Evolutionary conservation across 768 basidiomycete species (phyloP).

Genomic region (Cyclocybe aegerita): DNA sequence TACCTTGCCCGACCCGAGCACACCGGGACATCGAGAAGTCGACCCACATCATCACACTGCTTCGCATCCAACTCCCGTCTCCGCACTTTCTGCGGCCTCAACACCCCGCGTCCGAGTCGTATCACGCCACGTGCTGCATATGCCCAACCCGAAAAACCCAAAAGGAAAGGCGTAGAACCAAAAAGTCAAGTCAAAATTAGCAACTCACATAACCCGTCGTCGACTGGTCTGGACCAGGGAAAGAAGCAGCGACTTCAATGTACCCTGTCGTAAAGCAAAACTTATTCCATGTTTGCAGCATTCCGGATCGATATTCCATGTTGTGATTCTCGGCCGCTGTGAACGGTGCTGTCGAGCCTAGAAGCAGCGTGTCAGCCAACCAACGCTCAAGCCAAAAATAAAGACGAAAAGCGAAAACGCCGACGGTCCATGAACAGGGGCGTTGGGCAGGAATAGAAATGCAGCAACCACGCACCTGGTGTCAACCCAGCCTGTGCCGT

Average conservation of each 20-base stretch:
- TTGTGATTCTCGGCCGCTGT: slow-evolving; percentile 50
- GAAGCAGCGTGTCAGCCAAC: not conserved
- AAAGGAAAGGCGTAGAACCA: not conserved
- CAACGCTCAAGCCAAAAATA: not conserved
- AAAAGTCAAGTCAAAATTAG: not conserved
- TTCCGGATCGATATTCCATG: slow-evolving; percentile 66
- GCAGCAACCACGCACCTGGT: slow-evolving; percentile 29
- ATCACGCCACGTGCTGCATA: too few species aligned
- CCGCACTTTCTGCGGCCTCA: too few species aligned
- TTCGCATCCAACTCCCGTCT: too few species aligned
- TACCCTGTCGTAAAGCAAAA: slow-evolving; percentile 86
- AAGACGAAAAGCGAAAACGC: not conserved
- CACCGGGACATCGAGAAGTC: too few species aligned
- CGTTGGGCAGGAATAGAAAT: too few species aligned
- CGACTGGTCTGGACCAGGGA: slow-evolving; percentile 58
- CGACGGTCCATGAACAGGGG: not conserved
- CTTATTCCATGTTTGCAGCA: slow-evolving; percentile 92
- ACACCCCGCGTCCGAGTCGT: too few species aligned
- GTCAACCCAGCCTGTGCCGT: slow-evolving; percentile 31
- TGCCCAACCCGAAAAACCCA: not conserved
- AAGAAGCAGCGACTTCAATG: slow-evolving; percentile 63
- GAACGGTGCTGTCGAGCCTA: slow-evolving; percentile 47
- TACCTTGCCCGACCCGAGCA: too few species aligned
- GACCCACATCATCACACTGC: too few species aligned
- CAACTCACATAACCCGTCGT: slow-evolving; percentile 48